These are phyloP conservation scores for Adansonia madagascariensis DNA, from an alignment of 441 rosid species.

Conservation along the genomic window DNA sequence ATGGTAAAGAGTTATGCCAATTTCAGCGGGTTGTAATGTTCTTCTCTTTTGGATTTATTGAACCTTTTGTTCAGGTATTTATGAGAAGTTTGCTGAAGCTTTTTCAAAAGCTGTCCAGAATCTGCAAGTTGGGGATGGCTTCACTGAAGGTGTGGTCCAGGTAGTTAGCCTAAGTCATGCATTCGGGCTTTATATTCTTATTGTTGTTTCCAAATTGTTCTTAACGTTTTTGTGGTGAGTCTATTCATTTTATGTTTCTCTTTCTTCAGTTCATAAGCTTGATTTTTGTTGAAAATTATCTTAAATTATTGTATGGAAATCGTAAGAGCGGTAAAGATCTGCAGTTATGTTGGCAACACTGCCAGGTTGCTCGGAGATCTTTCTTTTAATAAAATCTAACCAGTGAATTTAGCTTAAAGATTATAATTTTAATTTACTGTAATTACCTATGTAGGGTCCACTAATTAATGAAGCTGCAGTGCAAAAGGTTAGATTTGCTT, in stretches of 20 bases:
- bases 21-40: neutral
- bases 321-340: neutral
- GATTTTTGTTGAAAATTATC: neutral
- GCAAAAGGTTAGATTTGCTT: slow-evolving; percentile 62
- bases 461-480: slow-evolving; percentile 94
- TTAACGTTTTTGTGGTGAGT: slow-evolving; percentile 3
- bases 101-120: slow-evolving; percentile 82
- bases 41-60: slow-evolving; percentile 19
- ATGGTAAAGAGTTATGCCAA: slow-evolving; percentile 1
- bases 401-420: slow-evolving; percentile 26
- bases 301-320: neutral
- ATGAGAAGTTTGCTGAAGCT: slow-evolving; percentile 85
- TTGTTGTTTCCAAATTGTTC: slow-evolving; percentile 9
- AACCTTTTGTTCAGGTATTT: slow-evolving; percentile 64
- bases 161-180: slow-evolving; percentile 36
- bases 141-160: slow-evolving; percentile 77
- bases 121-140: slow-evolving; percentile 94
- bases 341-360: neutral
- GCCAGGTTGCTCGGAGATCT: neutral
- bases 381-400: slow-evolving; percentile 11
- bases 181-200: neutral
- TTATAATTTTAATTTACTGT: slow-evolving; percentile 21
- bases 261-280: neutral
- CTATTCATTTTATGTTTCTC: slow-evolving; percentile 16
- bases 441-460: slow-evolving; percentile 70